Evolutionary conservation across 805 yeast genomes (phyloP), one percentile per base, ranked within the genome.

Genomic region (Wickerhamiella domercqiae): DNA sequence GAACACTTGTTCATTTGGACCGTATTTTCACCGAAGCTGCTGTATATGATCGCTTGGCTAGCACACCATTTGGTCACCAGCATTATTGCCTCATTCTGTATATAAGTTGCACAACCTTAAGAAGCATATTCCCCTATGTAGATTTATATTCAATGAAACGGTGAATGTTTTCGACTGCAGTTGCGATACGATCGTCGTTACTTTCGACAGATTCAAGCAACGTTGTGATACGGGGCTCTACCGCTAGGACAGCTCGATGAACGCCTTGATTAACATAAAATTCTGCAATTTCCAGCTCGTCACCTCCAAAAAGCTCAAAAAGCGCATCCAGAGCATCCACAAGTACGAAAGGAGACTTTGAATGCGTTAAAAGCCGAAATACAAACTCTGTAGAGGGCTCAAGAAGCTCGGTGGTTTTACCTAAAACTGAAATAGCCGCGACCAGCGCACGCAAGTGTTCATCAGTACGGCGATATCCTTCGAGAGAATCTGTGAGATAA

Each of bases 1-100:
- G 79, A 76, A 51, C 98, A 90, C 55, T 63, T 90, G 39, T 90
- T 90, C 54, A 79, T 90, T 7, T 90, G 98, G 98, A 86, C 97
- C 2, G 98, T 90, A 5, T 90, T 90, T 60, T 80, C 94, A 36
- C 98, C 98, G 1, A 87, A 86, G 51, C 55, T 90, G 3, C 66
- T 93, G 25, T 90, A 78, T 54, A 75, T 77, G 46, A 71, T 73
- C 2, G 74, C 75, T 3, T 90, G 97, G 97, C 42, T 56, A 11
- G 41, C 52, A 15, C 60, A 56, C 32, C 54, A 53, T 34, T 36
- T 42, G 7, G 13, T 50, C 5, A 41, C 49, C 16, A 52, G 49
- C 11, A 21, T 32, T 3, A 21, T 26, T 3, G 28, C 20, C 1
- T 24, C 32, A 7, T 21, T 34, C 14, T 14, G 34, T 16, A 16